Evolutionary conservation across 257 asterid species (phyloP).

Genomic region (Ophiorrhiza pumila): DNA sequence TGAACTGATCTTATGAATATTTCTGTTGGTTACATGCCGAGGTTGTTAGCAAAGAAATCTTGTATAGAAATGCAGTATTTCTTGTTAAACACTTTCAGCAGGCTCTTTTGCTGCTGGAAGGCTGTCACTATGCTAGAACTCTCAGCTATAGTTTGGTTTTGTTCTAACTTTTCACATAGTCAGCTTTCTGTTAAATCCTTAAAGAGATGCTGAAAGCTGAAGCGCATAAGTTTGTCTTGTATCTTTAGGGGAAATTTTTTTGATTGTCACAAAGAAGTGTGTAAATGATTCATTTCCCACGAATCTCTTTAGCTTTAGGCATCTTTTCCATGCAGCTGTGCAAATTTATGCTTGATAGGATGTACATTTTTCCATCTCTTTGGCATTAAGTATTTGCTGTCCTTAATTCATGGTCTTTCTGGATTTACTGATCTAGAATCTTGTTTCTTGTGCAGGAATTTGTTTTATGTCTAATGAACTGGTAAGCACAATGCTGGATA

Average conservation of each 20-base stretch:
- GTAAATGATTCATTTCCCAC: not conserved
- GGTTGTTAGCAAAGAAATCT: not conserved
- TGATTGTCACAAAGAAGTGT: not conserved
- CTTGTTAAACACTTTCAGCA: not conserved
- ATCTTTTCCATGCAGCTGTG: not conserved
- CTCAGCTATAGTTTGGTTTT: not conserved
- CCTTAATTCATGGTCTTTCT: constrained; percentile 1
- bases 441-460: constrained; percentile 59
- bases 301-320: not conserved
- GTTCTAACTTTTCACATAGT: not conserved
- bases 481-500: constrained; percentile 52
- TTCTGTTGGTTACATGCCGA: not conserved
- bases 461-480: constrained; percentile 95
- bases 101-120: not conserved
- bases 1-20: constrained; percentile 7
- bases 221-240: not conserved
- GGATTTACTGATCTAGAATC: constrained; percentile 18
- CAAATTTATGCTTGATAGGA: not conserved
- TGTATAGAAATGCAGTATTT: not conserved
- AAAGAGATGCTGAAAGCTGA: not conserved
- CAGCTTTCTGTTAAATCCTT: not conserved
- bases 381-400: not conserved
- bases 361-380: not conserved
- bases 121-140: not conserved
- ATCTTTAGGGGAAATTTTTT: not conserved